Percentiles rank a stretch among this genome's conserved stretches.
Conservation (phyloP, 78 protist genomes). For the Dictyostelium citrinum region DNA sequence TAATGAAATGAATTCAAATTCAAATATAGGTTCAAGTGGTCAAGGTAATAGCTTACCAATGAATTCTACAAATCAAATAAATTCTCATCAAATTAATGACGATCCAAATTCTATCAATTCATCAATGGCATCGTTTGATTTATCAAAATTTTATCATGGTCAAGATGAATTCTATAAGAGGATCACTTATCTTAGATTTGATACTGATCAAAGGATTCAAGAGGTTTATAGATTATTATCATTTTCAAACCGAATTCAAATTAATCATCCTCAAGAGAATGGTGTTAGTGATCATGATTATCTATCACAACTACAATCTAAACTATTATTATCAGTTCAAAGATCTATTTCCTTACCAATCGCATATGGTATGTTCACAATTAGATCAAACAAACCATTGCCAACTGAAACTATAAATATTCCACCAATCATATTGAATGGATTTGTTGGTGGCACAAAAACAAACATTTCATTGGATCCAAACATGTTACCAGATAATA, state of each 20-base stretch:
- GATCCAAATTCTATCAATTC: background rate
- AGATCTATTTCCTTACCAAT: constrained; percentile 66
- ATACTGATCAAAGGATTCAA: background rate
- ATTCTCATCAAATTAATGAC: background rate
- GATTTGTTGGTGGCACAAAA: constrained; percentile 13
- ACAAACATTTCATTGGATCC: background rate
- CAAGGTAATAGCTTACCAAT: background rate
- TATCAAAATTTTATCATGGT: background rate
- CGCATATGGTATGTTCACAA: constrained; percentile 75
- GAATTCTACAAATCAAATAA: background rate
- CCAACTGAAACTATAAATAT: constrained; percentile 77
- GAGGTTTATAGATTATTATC: constrained; percentile 35
- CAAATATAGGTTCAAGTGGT: background rate
- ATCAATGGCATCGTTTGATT: background rate
- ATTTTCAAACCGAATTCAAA: background rate
- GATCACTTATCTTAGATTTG: constrained; percentile 25
- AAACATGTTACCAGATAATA: background rate
- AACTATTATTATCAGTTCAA: constrained; percentile 16
- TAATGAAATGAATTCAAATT: background rate
- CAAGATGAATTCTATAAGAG: constrained; percentile 16
- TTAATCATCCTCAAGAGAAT: constrained; percentile 40
- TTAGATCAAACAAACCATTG: constrained; percentile 34
- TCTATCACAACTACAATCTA: constrained; percentile 7
- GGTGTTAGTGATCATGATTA: constrained; percentile 73
- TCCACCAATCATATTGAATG: constrained; percentile 58